Evolutionary conservation across 164 flowering plant genomes (phyloP), one percentile per base, ranked within the genome.

Genomic region (Saururus chinensis): DNA sequence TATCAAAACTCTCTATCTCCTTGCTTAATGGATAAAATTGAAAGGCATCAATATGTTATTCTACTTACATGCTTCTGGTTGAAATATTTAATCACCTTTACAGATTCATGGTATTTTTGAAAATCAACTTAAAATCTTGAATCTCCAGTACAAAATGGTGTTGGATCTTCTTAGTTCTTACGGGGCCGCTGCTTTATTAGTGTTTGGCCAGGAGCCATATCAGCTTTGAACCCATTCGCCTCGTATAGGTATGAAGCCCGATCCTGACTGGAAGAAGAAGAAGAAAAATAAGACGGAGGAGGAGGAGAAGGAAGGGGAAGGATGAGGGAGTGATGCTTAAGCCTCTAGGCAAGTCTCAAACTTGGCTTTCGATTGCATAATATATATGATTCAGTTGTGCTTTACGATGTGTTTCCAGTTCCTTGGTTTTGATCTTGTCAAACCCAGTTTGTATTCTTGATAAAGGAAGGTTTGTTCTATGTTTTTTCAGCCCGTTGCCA

Each of bases 261-360:
- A 10, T 24, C 40, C 21, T 14, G 53, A 60, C 48, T 21, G 53
- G 63, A 48, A 48, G 54, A 57, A 30, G 45, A 24, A 48, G 63
- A 24, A 19, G 49, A 24, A 22, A 11, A 45, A 23, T 13, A 22
- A 41, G 24, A 59, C 0, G 54, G 19, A n/a, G 40, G n/a, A 23
- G 45, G 26, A 20, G 12, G 24, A 21, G 53, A 12, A 60, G 53
- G 30, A 51, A 17, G 24, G 41, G 40, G 41, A 22, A 24, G 20
- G 23, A 24, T 35, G 48, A 30, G 30, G 56, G 64, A 30, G 56
- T 51, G 61, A 49, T 48, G 35, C 17, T 45, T 60, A 55, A 41
- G 37, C 23, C 64, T 52, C 56, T 61, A 61, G 64, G 64, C 64
- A 61, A 61, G 64, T 61, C 64, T 40, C 37, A 61, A 51, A 35